A percentile compares a stretch with the other conserved stretches of the same genome.
These are phyloP conservation scores for Panicum hallii DNA, from an alignment of 202 grass and related monocot species.

Conservation along the genomic window DNA sequence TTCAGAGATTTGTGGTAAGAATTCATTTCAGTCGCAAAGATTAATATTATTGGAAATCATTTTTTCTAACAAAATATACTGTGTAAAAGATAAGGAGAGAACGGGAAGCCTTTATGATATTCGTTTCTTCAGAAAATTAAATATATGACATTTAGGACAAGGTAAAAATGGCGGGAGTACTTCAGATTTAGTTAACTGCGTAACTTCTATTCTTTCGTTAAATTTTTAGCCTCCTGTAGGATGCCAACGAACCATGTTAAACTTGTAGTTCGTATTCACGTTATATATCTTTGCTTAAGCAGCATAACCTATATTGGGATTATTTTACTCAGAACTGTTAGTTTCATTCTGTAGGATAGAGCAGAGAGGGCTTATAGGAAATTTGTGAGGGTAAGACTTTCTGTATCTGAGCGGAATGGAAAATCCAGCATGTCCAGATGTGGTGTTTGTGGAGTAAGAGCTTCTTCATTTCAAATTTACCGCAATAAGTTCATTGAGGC, in stretches of 20 bases:
- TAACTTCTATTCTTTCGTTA: not conserved
- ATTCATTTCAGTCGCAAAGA: conserved; percentile 31
- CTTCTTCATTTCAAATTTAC: conserved; percentile 69
- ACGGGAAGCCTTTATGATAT: not conserved
- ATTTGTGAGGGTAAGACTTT: conserved; percentile 70
- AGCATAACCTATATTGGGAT: not conserved
- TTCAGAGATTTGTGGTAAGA: conserved; percentile 82
- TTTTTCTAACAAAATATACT: not conserved
- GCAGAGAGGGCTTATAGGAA: conserved; percentile 79
- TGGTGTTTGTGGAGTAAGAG: conserved; percentile 76
- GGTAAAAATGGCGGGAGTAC: not conserved
- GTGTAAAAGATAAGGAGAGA: not conserved
- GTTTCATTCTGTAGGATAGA: conserved; percentile 68
- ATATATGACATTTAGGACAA: too few species aligned
- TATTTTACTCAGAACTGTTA: conserved; percentile 24
- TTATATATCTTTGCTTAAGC: conserved; percentile 10
- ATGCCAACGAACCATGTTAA: not conserved
- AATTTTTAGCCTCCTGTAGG: not conserved
- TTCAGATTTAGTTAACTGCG: not conserved
- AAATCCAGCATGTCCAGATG: conserved; percentile 73
- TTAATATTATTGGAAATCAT: conserved; percentile 24
- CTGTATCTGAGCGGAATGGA: conserved; percentile 53
- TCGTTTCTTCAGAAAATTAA: not conserved
- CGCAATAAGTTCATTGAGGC: conserved; percentile 60
- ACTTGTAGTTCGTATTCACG: not conserved